A percentile compares a stretch with the other conserved stretches of the same genome.
Evolutionary conservation across 2,329 filamentous ascomycete genomes (phyloP).

Genomic region (Conoideocrella luteorostrata): DNA sequence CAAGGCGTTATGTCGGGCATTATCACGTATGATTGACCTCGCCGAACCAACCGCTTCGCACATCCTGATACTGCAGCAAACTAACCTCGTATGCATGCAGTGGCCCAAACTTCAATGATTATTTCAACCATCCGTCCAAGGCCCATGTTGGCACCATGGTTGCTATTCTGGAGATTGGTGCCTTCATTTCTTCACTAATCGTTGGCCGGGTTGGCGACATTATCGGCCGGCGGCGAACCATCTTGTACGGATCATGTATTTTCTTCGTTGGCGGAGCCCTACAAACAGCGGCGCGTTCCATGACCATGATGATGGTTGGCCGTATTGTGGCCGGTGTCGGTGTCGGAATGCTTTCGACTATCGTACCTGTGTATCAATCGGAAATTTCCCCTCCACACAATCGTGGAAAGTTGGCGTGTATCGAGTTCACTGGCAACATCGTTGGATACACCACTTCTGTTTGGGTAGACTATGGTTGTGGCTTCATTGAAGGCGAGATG

Average conservation of each 20-base stretch:
- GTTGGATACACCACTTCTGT: slow-evolving; percentile 92
- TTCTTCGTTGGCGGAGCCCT: slow-evolving; percentile 80
- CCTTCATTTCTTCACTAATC: slow-evolving; percentile 79
- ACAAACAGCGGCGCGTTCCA: slow-evolving; percentile 73
- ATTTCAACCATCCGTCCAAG: slow-evolving; percentile 82
- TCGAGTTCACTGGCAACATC: slow-evolving; percentile 97
- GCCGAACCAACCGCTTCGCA: neutral
- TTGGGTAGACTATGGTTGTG: slow-evolving; percentile 98
- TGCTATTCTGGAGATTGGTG: slow-evolving; percentile 89
- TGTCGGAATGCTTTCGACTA: slow-evolving; percentile 83
- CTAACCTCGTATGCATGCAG: slow-evolving; percentile 41
- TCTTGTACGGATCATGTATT: slow-evolving; percentile 86
- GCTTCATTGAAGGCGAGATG: slow-evolving; percentile 75
- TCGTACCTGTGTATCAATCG: slow-evolving; percentile 89
- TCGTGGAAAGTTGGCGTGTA: slow-evolving; percentile 89
- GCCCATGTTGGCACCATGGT: slow-evolving; percentile 96
- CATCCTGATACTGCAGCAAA: neutral
- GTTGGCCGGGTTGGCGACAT: slow-evolving; percentile 89
- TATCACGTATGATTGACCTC: slow-evolving; percentile 47
- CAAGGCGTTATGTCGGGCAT: slow-evolving; percentile 82
- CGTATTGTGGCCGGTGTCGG: slow-evolving; percentile 80
- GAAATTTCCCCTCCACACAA: slow-evolving; percentile 97
- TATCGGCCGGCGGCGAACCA: slow-evolving; percentile 81
- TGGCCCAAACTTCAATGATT: slow-evolving; percentile 80
- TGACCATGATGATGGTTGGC: slow-evolving; percentile 84